Evolutionary conservation across 2,329 filamentous ascomycete species (phyloP), one percentile per base, ranked within the genome.

Genomic region (Clonostachys rosea): DNA sequence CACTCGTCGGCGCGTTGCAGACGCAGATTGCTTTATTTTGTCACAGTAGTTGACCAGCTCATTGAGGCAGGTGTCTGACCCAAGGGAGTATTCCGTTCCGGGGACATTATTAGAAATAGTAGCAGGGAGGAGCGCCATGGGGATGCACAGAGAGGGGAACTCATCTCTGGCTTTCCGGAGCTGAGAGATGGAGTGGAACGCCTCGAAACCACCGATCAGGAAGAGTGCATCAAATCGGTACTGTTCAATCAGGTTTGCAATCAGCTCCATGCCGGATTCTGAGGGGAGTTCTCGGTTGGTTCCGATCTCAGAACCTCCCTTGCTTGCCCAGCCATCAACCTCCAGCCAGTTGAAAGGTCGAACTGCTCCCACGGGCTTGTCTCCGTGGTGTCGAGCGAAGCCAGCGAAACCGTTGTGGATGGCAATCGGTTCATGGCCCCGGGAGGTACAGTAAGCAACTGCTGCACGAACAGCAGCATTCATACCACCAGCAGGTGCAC

Each of bases 81-180:
- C 94, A 42, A 99, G 82, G 2, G 91, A 96, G 73, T 96, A 97
- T 68, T 99, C 94, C 1, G 92, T 96, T 37, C 94, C 94, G 0
- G 94, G 94, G 5, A 99, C 94, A 65, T 99, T 99, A 77, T 99
- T 99, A 54, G 90, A 96, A 57, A 99, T 92, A 10, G 94, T 99
- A n/a, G 94, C 94, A 0, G 94, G 94, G 24, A 99, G 77, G 40
- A 96, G 79, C 46, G 87, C 81, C 77, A 97, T 89, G 17, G 94
- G 94, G 53, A 99, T 96, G 66, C 89, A 91, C 62, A 99, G 87
- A 2, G 87, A 86, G 11, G 89, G 84, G 68, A 88, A 96, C 51
- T 89, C 70, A 35, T 83, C 78, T 47, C 91, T 79, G 13, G 87
- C 91, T 70, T 89, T 83, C 56, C 91, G 86, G 50, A 99, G 78